Conservation (phyloP, 2,329 filamentous ascomycete species). For the Cladosporium colombiae region DNA sequence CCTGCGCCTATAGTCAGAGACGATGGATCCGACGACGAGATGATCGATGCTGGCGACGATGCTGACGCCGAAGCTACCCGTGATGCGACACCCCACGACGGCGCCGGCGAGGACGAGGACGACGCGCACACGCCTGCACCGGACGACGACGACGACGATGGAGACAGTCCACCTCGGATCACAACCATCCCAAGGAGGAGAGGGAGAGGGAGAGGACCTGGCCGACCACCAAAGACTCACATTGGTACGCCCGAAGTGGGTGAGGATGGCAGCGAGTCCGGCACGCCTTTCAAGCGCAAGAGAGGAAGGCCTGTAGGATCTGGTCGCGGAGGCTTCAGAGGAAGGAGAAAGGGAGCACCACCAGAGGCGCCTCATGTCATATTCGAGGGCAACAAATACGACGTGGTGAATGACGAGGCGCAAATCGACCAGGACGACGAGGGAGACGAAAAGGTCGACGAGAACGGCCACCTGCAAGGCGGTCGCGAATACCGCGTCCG, state of each 20-base stretch:
- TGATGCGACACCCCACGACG: constrained; percentile 23
- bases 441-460: constrained; percentile 92
- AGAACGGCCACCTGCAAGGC: constrained; percentile 76
- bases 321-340: constrained; percentile 66
- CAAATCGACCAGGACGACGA: constrained; percentile 82
- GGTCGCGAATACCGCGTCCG: constrained; percentile 92
- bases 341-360: constrained; percentile 69
- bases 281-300: constrained; percentile 52
- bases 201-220: constrained; percentile 36
- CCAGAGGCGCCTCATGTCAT: constrained; percentile 79
- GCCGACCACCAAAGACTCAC: constrained; percentile 35
- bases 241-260: constrained; percentile 61
- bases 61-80: constrained; percentile 26
- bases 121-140: constrained; percentile 30
- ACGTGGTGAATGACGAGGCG: constrained; percentile 90
- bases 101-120: constrained; percentile 29
- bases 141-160: constrained; percentile 36
- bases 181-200: constrained; percentile 43
- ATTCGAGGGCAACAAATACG: constrained; percentile 86
- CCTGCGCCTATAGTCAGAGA: constrained; percentile 28
- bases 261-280: constrained; percentile 48
- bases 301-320: constrained; percentile 49
- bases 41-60: constrained; percentile 32
- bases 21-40: constrained; percentile 36
- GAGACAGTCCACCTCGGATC: constrained; percentile 31